These are phyloP conservation scores for Diospyros kaki DNA, from an alignment of 148 eudicot genomes.

Conservation along the genomic window DNA sequence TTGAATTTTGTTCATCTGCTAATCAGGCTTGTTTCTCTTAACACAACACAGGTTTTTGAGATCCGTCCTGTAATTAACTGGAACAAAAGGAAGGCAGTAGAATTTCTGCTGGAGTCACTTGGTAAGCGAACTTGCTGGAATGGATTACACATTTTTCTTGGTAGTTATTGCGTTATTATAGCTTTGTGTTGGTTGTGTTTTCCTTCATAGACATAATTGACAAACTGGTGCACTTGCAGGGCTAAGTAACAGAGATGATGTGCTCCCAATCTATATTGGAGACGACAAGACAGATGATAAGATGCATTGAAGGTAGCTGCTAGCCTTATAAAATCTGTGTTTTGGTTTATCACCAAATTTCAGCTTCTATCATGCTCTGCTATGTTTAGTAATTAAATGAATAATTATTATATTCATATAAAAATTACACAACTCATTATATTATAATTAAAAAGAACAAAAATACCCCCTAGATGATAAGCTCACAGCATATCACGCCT, in stretches of 20 bases:
- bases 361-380: background rate
- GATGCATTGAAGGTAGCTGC: conserved; percentile 73
- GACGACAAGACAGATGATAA: conserved; percentile 89
- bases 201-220: background rate
- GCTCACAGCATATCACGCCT: too few relatives aligned
- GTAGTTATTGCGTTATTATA: background rate
- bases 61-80: conserved; percentile 83
- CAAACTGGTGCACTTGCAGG: conserved; percentile 29
- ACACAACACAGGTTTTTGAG: conserved; percentile 16
- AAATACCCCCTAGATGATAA: too few relatives aligned
- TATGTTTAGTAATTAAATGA: too few relatives aligned
- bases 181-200: too few relatives aligned
- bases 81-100: conserved; percentile 91
- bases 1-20: too few relatives aligned
- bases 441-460: too few relatives aligned
- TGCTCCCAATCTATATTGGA: conserved; percentile 82
- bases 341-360: background rate
- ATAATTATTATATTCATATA: too few relatives aligned
- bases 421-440: too few relatives aligned
- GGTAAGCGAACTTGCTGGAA: conserved; percentile 32
- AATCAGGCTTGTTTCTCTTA: too few relatives aligned
- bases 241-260: conserved; percentile 35
- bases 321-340: too few relatives aligned
- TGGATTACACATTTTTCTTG: background rate
- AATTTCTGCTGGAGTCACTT: conserved; percentile 81